These are phyloP conservation scores for Trichoderma sp. DNA, from an alignment of 2,329 filamentous ascomycete genomes.

Conservation along the genomic window DNA sequence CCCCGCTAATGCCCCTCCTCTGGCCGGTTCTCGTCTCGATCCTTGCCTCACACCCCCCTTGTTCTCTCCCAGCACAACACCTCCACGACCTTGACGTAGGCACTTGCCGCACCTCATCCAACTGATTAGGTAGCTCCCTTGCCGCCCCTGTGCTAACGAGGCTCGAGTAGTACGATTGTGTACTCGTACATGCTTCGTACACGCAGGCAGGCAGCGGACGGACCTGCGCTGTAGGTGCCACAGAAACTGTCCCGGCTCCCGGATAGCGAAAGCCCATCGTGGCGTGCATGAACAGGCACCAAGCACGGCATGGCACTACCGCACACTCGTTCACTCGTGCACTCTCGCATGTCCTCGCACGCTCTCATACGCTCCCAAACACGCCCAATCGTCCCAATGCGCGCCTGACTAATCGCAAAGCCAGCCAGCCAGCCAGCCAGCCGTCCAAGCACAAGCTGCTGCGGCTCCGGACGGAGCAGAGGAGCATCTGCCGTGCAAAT, in stretches of 20 bases:
- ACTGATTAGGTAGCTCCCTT: no score
- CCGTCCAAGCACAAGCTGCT: background rate
- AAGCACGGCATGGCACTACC: background rate
- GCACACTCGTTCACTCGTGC: background rate
- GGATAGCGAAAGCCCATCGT: conserved; percentile 1
- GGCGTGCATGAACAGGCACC: conserved; percentile 8
- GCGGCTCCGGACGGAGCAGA: conserved; percentile 5
- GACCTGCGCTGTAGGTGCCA: background rate
- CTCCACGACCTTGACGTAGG: background rate
- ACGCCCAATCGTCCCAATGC: background rate
- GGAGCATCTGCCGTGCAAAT: background rate
- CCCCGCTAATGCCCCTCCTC: conserved; percentile 13
- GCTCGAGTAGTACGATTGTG: no score
- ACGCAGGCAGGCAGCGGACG: no score
- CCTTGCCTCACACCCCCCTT: conserved; percentile 11
- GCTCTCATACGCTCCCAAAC: background rate
- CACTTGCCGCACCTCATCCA: background rate
- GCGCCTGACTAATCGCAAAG: no score
- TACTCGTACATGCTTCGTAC: no score
- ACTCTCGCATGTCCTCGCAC: background rate
- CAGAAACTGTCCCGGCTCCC: background rate
- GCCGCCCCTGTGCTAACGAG: no score
- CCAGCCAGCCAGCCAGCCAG: no score
- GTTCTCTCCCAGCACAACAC: background rate
- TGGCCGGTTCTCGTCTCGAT: conserved; percentile 11